phyloP scores from a whole-genome alignment of 1,284 basidiomycete species.

The Ustilago tritici region DNA sequence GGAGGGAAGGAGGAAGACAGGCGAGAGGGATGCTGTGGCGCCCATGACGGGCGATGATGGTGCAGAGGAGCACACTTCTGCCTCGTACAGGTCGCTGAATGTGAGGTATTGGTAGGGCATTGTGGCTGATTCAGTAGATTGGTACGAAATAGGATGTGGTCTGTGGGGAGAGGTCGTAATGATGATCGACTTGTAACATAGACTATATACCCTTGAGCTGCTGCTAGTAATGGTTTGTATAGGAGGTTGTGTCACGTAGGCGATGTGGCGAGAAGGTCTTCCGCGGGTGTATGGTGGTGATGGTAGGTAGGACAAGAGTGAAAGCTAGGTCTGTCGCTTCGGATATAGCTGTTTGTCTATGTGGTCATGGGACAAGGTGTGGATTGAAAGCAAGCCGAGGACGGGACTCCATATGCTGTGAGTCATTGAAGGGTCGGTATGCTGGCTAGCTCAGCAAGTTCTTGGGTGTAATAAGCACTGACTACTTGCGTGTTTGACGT shows the following conservation, averaged over 20 bases:
- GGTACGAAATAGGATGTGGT: background rate
- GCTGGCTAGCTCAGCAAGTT: background rate
- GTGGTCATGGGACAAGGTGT: conserved; percentile 6
- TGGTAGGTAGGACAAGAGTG: background rate
- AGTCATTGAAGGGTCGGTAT: conserved; percentile 3
- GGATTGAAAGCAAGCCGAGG: background rate
- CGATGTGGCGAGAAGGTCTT: conserved; percentile 9
- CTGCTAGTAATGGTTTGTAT: background rate
- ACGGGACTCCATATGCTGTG: background rate
- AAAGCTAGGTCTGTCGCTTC: background rate
- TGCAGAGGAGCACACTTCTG: conserved; percentile 37
- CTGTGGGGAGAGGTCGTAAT: no score
- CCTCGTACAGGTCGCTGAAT: conserved; percentile 54
- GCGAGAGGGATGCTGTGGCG: conserved; percentile 24
- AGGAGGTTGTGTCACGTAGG: background rate
- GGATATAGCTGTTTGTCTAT: background rate
- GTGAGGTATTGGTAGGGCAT: conserved; percentile 51
- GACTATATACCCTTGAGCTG: background rate
- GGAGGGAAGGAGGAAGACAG: conserved; percentile 41
- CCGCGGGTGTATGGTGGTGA: conserved; percentile 4
- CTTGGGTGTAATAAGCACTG: background rate
- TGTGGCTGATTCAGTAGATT: background rate
- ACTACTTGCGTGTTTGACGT: conserved; percentile 5
- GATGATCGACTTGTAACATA: background rate
- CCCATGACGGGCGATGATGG: conserved; percentile 44